Evolutionary conservation across 2,329 filamentous ascomycete species (phyloP).

Genomic region (Fusarium irregulare): DNA sequence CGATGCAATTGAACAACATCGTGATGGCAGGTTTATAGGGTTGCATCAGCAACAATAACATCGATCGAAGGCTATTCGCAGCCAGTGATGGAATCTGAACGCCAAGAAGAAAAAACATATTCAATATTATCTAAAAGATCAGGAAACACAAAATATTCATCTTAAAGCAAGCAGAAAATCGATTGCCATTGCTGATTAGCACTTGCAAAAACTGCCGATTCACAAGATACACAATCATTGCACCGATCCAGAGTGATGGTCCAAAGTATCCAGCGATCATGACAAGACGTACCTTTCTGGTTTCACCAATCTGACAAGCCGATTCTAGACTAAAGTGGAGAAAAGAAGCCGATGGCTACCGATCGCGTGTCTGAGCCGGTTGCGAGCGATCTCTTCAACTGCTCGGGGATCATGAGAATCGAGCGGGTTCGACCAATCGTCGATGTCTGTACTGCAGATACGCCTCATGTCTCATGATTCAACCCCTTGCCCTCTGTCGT

Average conservation of each 20-base stretch:
- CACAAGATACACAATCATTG: conserved; percentile 10
- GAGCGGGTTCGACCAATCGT: conserved; percentile 19
- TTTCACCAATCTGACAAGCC: conserved; percentile 21
- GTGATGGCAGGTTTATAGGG: neutral
- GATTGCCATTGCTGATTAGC: neutral
- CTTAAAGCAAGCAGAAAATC: neutral
- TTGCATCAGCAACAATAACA: conserved; percentile 7
- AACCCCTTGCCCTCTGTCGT: neutral
- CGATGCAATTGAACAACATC: conserved; percentile 1
- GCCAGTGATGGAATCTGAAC: neutral
- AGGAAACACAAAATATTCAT: neutral
- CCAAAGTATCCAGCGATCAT: conserved; percentile 22
- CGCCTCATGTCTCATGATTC: conserved; percentile 6
- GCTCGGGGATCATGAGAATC: conserved; percentile 30
- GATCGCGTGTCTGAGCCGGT: conserved; percentile 37
- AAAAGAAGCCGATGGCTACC: conserved; percentile 27
- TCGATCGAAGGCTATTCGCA: conserved; percentile 7
- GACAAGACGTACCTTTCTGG: neutral
- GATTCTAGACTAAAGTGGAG: conserved; percentile 9
- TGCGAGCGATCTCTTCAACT: conserved; percentile 40
- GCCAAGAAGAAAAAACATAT: conserved; percentile 11
- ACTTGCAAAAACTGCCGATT: conserved; percentile 6
- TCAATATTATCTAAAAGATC: neutral
- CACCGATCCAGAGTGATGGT: conserved; percentile 25
- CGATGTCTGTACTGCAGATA: conserved; percentile 11